Conservation (phyloP, 2,329 filamentous ascomycete species). For the Alternaria ventricosa region DNA sequence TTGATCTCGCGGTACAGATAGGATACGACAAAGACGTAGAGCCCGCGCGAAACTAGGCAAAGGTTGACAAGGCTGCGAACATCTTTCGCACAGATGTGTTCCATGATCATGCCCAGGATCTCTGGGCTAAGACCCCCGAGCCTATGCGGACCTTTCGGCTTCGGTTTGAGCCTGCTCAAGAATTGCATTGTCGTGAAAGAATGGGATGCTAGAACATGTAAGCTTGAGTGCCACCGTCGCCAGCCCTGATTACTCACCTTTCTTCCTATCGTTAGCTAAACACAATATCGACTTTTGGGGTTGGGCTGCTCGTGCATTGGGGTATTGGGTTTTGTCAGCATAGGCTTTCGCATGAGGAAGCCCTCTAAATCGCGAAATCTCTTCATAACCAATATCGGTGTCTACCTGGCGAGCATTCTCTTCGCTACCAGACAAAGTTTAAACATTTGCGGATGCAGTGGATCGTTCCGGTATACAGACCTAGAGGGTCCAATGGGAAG, state of each 20-base stretch:
- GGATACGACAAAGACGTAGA: not conserved
- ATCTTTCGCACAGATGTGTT: not conserved
- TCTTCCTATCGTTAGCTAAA: not conserved
- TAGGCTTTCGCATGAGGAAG: not conserved
- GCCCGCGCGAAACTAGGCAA: not conserved
- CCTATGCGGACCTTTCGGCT: not conserved
- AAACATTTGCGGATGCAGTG: not conserved
- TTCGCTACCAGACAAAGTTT: not conserved
- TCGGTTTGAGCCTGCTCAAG: not conserved
- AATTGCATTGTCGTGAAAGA: not conserved
- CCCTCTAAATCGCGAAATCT: not conserved
- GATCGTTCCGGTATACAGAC: not conserved
- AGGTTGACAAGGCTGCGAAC: not conserved
- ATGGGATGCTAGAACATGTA: not conserved
- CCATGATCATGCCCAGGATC: constrained; percentile 1
- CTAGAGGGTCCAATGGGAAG: not conserved
- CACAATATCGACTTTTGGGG: not conserved
- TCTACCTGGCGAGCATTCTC: not conserved
- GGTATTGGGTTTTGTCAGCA: not conserved
- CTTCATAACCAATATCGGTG: not conserved
- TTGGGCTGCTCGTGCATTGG: not conserved
- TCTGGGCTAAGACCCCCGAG: not conserved
- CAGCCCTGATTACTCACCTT: not conserved
- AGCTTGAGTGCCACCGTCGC: not conserved
- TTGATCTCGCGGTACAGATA: constrained; percentile 3